Percentiles rank a stretch among this genome's conserved stretches.
phyloP scores from a whole-genome alignment of 148 eudicot genomes.

The Chenopodium berlandieri region DNA sequence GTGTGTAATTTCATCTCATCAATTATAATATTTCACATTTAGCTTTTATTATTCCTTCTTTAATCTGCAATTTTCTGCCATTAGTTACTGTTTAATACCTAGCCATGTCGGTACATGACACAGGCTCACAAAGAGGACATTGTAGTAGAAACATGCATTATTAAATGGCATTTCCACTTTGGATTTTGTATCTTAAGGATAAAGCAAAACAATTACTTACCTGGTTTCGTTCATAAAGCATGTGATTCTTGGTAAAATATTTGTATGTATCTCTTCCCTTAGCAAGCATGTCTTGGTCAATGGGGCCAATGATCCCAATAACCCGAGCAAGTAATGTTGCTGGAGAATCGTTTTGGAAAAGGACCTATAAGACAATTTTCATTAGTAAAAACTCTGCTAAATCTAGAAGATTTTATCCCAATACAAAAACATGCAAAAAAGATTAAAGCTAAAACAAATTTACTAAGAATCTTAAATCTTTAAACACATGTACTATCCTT shows the following conservation, averaged over 20 bases:
- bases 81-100: too few species aligned
- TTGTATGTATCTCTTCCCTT: slow-evolving; percentile 96
- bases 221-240: slow-evolving; percentile 99
- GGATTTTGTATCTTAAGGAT: not conserved
- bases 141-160: not conserved
- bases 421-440: not conserved
- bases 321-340: slow-evolving; percentile 97
- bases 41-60: too few species aligned
- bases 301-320: slow-evolving; percentile 83
- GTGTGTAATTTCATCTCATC: too few species aligned
- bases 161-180: not conserved
- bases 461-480: slow-evolving; percentile 4
- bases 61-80: too few species aligned
- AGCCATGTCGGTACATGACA: too few species aligned
- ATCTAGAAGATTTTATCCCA: not conserved
- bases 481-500: not conserved
- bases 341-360: slow-evolving; percentile 98
- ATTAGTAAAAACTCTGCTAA: slow-evolving; percentile 6
- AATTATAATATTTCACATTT: too few species aligned
- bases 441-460: not conserved
- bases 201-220: slow-evolving; percentile 31
- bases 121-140: not conserved
- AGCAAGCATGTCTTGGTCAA: slow-evolving; percentile 89
- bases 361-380: slow-evolving; percentile 52
- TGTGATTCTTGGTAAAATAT: slow-evolving; percentile 94